Evolutionary conservation across 2,329 filamentous ascomycete genomes (phyloP), one percentile per base, ranked within the genome.

Genomic region (Paramyrothecium sp.): DNA sequence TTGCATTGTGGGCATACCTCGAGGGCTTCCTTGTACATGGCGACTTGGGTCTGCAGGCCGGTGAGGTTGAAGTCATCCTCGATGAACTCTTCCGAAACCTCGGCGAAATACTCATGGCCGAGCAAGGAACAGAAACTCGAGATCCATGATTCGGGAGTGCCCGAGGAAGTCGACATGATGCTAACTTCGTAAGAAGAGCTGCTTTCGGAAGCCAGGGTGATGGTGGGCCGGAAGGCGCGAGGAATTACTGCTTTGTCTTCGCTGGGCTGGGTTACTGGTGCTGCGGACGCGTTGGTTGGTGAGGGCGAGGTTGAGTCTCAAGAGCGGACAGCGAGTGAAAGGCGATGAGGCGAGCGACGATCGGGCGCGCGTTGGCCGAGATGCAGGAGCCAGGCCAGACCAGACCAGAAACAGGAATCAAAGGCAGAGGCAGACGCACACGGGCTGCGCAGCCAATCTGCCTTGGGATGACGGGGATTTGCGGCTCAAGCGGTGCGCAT

Each of bases 1-100:
- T 26, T 13, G n/a, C 23, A 38, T 38, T 11, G 33, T n/a, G 33
- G 47, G 60, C 68, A 54, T 76, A 88, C 86, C 81, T 99, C 95
- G 62, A 99, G 79, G 13, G 95, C 95, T 77, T 99, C 95, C 77
- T 98, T 99, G 76, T 99, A 99, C 91, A 97, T 97, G 62, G 92
- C 89, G 54, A 99, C 95, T 77, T 98, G 94, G 59, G 89, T 90
- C 75, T 97, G 92, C 68, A 99, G 81, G 53, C 95, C 95, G 1
- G 95, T 99, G 63, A 99, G 82, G 76, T 99, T 99, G 82, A 99
- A 99, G 75, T 99, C 95, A 86, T 99, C 95, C 75, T 99, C 95
- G 71, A 99, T 98, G 69, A 99, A 99, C 70, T 99, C 95, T 77
- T 99, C 95, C 50, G 92, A 95, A 53, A 99, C 94, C 79, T 99